Evolutionary conservation across 495 filamentous ascomycete genomes (phyloP), one percentile per base, ranked within the genome.

Genomic region (Lasiosphaeria hispida): DNA sequence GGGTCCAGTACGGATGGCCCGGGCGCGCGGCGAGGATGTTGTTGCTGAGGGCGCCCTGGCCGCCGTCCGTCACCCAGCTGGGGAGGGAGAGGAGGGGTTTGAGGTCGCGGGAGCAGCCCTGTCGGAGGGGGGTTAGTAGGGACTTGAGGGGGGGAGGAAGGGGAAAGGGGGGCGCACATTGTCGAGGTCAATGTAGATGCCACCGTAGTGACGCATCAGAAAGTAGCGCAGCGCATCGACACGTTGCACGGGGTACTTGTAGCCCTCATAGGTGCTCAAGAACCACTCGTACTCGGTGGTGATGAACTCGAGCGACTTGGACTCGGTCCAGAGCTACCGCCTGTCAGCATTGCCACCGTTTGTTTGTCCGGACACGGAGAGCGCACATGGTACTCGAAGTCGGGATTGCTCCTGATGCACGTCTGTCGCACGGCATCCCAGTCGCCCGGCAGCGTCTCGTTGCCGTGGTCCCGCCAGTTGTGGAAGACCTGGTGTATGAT

Each of bases 401-500:
- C 88, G 14, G 78, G 73, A 60, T 96, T 89, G 50, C 89, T 66
- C 41, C 87, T 82, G 48, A 88, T 75, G 72, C 91, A 95, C 61
- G 82, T 87, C 69, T 86, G 78, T 63, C 91, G 91, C 42, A 87
- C 83, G 34, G 80, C 81, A 55, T 75, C 72, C 91, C 91, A 94
- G 57, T 85, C 82, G 60, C 75, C 79, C 0, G 91, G 91, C 50
- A 94, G 85, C 10, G 80, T 83, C 57, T 86, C 81, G 59, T 58
- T 66, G 10, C 51, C 36, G 13, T 59, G 59, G 39, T 64, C 58
- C 8, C 59, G 42, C 66, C 63, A 70, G 68, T 90, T 90, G 58
- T 84, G 82, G 70, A 87, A 93, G 17, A 91, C 92, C 70, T 95
- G 91, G 72, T 95, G 91, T 53, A 95, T 89, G 61, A 95, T 93